Evolutionary conservation across 495 filamentous ascomycete genomes (phyloP).

Genomic region (Neurospora sp.): DNA sequence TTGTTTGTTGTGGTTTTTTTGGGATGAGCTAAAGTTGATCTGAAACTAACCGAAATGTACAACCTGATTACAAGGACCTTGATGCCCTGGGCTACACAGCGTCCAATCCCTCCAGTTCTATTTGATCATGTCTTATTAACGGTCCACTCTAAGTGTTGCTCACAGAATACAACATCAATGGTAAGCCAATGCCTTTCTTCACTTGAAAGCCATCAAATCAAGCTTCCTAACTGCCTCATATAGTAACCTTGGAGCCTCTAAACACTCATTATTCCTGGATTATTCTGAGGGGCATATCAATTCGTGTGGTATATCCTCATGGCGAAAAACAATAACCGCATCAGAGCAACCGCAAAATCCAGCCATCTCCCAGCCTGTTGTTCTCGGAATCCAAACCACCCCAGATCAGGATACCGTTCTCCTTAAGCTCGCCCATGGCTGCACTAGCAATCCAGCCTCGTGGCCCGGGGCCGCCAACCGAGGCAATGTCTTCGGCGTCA

Average conservation of each 20-base stretch:
- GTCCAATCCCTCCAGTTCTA: not conserved
- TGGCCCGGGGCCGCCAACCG: constrained; percentile 29
- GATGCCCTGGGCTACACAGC: not conserved
- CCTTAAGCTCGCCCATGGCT: constrained; percentile 38
- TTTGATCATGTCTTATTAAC: not conserved
- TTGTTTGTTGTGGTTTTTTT: not conserved
- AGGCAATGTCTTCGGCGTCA: constrained; percentile 35
- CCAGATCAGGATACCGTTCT: constrained; percentile 40
- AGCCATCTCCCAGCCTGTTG: constrained; percentile 40
- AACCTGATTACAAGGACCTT: not conserved
- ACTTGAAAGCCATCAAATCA: not conserved
- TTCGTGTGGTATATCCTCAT: not conserved
- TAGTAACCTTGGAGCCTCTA: not conserved
- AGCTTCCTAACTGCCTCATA: not conserved
- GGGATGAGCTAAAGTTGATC: not conserved
- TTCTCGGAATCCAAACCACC: constrained; percentile 39
- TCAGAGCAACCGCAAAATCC: constrained; percentile 37
- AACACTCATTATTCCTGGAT: not conserved
- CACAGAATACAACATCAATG: not conserved
- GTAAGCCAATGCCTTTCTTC: not conserved
- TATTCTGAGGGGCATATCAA: not conserved
- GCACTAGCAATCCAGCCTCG: constrained; percentile 40
- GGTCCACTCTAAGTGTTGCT: not conserved
- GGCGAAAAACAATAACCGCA: constrained; percentile 10
- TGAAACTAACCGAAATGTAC: not conserved